Evolutionary conservation across 306 rosid genomes (phyloP).

Genomic region (Vigna mungo): DNA sequence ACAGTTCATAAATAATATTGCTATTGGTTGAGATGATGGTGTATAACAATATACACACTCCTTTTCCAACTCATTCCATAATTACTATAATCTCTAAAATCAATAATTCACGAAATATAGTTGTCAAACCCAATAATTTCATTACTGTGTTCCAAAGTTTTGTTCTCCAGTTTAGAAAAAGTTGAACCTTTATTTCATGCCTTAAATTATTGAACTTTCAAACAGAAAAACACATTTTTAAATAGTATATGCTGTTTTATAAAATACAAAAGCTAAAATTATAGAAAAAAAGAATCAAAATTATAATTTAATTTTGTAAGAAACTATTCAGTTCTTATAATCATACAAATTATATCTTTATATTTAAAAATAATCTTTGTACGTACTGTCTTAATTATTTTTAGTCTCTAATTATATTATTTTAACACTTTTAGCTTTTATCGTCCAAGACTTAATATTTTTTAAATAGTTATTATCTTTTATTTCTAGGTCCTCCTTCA

Average conservation of each 20-base stretch:
- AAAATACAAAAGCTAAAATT: too few species aligned
- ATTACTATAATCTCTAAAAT: neutral
- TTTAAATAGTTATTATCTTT: too few species aligned
- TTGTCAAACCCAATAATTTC: conserved; percentile 7
- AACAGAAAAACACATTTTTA: neutral
- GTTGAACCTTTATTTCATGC: neutral
- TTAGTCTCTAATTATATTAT: too few species aligned
- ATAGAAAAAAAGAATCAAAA: too few species aligned
- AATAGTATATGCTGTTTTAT: neutral
- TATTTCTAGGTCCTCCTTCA: neutral
- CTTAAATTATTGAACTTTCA: conserved; percentile 3
- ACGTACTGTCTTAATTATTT: too few species aligned
- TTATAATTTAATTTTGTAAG: too few species aligned
- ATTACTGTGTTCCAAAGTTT: neutral
- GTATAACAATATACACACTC: neutral
- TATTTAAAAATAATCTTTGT: too few species aligned
- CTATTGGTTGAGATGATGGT: too few species aligned
- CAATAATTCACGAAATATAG: neutral
- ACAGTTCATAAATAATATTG: neutral
- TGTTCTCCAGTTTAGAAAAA: neutral
- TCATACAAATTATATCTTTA: too few species aligned
- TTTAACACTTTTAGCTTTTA: too few species aligned
- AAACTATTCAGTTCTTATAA: too few species aligned
- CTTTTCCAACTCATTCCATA: conserved; percentile 3
- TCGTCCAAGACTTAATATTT: too few species aligned